Evolutionary conservation across 177 flowering plant genomes (phyloP), one percentile per base, ranked within the genome.

Genomic region (Telopea speciosissima): DNA sequence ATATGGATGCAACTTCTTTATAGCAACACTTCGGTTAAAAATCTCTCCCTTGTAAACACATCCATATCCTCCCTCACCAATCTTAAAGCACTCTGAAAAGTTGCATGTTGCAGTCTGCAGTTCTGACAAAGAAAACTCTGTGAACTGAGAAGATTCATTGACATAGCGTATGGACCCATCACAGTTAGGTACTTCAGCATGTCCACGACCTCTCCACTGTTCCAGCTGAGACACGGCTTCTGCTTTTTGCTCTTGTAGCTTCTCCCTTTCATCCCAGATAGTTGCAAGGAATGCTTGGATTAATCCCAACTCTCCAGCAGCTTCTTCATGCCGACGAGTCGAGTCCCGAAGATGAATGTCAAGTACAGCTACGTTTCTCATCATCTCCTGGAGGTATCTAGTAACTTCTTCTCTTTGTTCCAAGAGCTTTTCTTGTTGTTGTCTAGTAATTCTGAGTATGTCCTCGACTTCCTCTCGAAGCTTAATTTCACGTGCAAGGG

Each of bases 1-100:
- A 73, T 83, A 76, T 24, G 87, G 83, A 75, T 87, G 81, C 68
- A 92, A 69, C 81, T 74, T 88, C 83, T 88, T 90, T 72, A 90
- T 83, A 21, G 85, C 90, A 75, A 92, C 92, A 31, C 88, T 89
- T 75, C 68, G 82, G 62, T 85, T 83, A 64, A 79, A 65, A 74
- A 92, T 77, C 83, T 92, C 96, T 23, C 96, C 97, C 76, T 89
- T 92, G 78, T 84, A 89, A 61, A 92, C 85, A 83, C 84, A 79
- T 44, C 92, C 90, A 81, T 70, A 76, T 24, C 81, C 84, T 25
- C 90, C 88, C 24, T 85, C 81, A 24, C 89, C 85, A 81, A 91
- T 75, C 75, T 81, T 86, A 79, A 89, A 90, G 76, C 92, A 85
- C 77, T 89, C 89, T 8, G 93, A 87, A 76, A 93, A 93, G 71